phyloP scores from a whole-genome alignment of 1,284 basidiomycete genomes.

The Apiotrichum domesticum region DNA sequence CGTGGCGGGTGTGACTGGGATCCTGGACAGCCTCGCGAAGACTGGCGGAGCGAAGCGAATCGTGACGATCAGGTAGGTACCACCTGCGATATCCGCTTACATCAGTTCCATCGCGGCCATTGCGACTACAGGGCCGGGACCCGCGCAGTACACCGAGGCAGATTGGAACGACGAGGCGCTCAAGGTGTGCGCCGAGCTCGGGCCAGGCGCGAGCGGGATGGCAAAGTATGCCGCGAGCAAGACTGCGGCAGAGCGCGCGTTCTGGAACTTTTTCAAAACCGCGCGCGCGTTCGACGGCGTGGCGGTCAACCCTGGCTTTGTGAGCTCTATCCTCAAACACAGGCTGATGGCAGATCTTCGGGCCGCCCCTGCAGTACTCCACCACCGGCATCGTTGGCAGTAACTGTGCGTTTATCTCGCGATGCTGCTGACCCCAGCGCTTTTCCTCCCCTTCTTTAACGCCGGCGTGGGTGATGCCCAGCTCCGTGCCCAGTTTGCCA shows the following conservation, averaged over 20 bases:
- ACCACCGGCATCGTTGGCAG: not conserved
- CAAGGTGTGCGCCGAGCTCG: not conserved
- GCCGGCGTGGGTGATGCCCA: not conserved
- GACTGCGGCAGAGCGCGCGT: constrained; percentile 27
- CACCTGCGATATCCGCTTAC: not conserved
- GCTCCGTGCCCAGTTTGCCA: not conserved
- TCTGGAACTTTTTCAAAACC: constrained; percentile 25
- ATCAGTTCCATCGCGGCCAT: not conserved
- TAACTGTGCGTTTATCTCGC: not conserved
- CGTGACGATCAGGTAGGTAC: not conserved
- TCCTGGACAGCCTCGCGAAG: not conserved
- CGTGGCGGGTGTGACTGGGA: constrained; percentile 1
- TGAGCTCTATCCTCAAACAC: not conserved
- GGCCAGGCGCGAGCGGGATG: not conserved
- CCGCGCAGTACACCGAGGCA: not conserved
- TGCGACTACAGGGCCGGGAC: not conserved
- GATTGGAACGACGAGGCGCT: constrained; percentile 8
- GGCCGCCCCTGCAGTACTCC: not conserved
- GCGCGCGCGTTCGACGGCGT: constrained; percentile 9
- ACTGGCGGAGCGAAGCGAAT: not conserved
- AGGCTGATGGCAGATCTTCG: constrained; percentile 2
- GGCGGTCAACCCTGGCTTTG: constrained; percentile 3
- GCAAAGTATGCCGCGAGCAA: constrained; percentile 19
- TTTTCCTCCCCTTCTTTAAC: not conserved
- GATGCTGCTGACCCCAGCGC: not conserved